Percentiles rank a stretch among this genome's conserved stretches.
These are phyloP conservation scores for Coemansia javaensis DNA, from an alignment of 192 early-diverging fungal genomes.

Conservation along the genomic window DNA sequence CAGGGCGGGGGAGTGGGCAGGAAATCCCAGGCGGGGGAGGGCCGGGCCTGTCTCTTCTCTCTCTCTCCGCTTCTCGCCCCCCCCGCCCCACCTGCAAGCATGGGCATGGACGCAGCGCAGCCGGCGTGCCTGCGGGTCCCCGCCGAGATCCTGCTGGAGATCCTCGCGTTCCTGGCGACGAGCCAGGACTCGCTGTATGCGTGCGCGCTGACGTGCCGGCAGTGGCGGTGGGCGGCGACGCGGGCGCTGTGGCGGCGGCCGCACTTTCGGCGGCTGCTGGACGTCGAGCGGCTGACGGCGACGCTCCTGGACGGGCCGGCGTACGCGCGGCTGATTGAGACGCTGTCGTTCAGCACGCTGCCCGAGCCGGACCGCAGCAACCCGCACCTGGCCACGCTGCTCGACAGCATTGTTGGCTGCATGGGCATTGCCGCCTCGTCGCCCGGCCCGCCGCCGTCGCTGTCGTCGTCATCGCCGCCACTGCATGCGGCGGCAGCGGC, in stretches of 20 bases:
- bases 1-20: too few relatives aligned
- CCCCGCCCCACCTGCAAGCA: too few relatives aligned
- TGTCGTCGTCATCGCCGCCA: neutral
- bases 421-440: constrained; percentile 10
- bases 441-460: neutral
- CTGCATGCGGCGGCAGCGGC: too few relatives aligned
- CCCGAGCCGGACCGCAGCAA: constrained; percentile 41
- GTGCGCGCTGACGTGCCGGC: constrained; percentile 41
- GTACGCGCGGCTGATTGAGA: constrained; percentile 28
- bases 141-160: constrained; percentile 29
- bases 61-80: too few relatives aligned
- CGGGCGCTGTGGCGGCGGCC: constrained; percentile 51
- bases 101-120: too few relatives aligned
- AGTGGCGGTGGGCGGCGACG: constrained; percentile 50
- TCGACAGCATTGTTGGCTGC: constrained; percentile 38
- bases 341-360: constrained; percentile 38
- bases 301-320: constrained; percentile 13
- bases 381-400: constrained; percentile 29
- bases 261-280: constrained; percentile 24
- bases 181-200: constrained; percentile 33
- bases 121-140: constrained; percentile 31
- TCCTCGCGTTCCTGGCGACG: constrained; percentile 13
- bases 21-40: too few relatives aligned
- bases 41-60: too few relatives aligned
- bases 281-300: constrained; percentile 35